Conservation (phyloP, 805 yeast genomes). For the Scheffersomyces coipomensis region DNA sequence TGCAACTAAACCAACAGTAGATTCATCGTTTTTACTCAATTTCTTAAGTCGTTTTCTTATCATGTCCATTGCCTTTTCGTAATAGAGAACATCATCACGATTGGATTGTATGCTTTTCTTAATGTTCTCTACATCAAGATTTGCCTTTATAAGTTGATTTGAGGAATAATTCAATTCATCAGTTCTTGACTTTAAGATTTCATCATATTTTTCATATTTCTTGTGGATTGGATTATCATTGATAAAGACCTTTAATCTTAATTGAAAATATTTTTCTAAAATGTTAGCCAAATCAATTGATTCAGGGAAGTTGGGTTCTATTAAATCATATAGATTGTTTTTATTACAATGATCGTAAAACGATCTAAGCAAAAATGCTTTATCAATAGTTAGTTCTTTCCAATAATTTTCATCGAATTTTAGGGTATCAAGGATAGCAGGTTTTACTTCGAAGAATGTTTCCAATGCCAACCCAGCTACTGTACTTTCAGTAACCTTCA, state of each 20-base stretch:
- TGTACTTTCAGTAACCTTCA: constrained; percentile 67
- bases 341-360: constrained; percentile 65
- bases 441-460: constrained; percentile 57
- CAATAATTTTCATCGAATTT: constrained; percentile 67
- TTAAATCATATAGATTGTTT: constrained; percentile 47
- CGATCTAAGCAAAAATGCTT: constrained; percentile 67
- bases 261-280: constrained; percentile 54
- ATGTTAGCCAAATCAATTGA: constrained; percentile 65
- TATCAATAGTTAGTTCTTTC: constrained; percentile 69
- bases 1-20: constrained; percentile 10
- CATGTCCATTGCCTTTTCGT: constrained; percentile 3
- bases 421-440: constrained; percentile 60
- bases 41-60: not conserved
- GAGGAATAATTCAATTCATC: constrained; percentile 15
- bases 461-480: constrained; percentile 69
- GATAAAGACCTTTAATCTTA: constrained; percentile 31
- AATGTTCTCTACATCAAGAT: constrained; percentile 16
- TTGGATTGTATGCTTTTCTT: not conserved
- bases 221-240: constrained; percentile 19
- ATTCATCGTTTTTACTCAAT: not conserved
- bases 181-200: constrained; percentile 12
- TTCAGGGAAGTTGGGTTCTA: constrained; percentile 77
- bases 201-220: constrained; percentile 13
- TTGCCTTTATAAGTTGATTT: constrained; percentile 13
- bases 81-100: not conserved